Evolutionary conservation across 768 basidiomycete species (phyloP).

Genomic region (Phanerochaete carnosa): DNA sequence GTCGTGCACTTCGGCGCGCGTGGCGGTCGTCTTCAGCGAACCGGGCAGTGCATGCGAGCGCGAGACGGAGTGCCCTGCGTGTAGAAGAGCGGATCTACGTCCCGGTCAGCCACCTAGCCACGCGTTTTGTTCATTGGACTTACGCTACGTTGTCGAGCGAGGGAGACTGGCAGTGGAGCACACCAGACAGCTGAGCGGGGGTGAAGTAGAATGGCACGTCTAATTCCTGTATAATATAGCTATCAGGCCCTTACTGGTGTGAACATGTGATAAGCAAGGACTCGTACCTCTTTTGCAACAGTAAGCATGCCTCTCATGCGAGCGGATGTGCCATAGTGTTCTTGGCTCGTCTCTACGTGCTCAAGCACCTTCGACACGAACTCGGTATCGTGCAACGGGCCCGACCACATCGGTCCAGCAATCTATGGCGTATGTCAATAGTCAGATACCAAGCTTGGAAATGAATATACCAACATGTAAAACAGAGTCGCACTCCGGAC

Average conservation of each 20-base stretch:
- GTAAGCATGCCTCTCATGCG: conserved; percentile 97
- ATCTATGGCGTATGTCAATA: conserved; percentile 42
- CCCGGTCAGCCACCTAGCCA: background rate
- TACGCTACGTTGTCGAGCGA: conserved; percentile 73
- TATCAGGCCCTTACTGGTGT: background rate
- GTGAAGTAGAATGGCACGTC: conserved; percentile 84
- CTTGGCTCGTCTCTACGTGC: conserved; percentile 61
- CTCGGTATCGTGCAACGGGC: conserved; percentile 70
- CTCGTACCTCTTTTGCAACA: conserved; percentile 76
- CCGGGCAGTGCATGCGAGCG: conserved; percentile 89
- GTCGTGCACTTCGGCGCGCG: conserved; percentile 69
- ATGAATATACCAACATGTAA: conserved; percentile 61
- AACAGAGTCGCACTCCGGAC: conserved; percentile 76
- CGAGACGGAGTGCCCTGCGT: conserved; percentile 81
- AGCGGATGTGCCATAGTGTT: conserved; percentile 70
- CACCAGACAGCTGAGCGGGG: conserved; percentile 71
- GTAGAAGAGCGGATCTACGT: conserved; percentile 79
- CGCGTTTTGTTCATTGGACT: conserved; percentile 26
- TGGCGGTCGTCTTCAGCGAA: conserved; percentile 87
- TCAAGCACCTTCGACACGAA: conserved; percentile 76
- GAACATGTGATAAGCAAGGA: background rate
- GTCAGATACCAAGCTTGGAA: background rate
- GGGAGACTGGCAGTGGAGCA: conserved; percentile 80
- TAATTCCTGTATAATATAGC: conserved; percentile 54
- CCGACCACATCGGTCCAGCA: conserved; percentile 97